Evolutionary conservation across 495 filamentous ascomycete genomes (phyloP).

Genomic region (Lasiosphaeria miniovina): DNA sequence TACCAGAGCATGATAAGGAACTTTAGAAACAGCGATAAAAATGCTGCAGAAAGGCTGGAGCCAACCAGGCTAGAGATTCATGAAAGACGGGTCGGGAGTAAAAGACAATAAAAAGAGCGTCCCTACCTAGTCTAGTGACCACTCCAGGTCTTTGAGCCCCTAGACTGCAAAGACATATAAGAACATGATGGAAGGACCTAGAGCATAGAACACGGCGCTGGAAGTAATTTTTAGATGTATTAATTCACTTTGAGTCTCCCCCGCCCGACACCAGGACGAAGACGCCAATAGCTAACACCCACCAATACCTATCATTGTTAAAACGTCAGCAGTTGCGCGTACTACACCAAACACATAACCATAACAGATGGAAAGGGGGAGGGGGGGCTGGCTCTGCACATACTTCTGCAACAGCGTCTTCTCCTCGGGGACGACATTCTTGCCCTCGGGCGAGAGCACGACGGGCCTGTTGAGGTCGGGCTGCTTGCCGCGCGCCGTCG

Average conservation of each 20-base stretch:
- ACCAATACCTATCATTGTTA: conserved; percentile 47
- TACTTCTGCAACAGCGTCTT: conserved; percentile 73
- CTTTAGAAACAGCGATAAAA: too few species aligned
- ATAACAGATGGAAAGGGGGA: conserved; percentile 35
- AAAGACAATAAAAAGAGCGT: too few species aligned
- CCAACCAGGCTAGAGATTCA: too few species aligned
- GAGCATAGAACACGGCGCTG: background rate
- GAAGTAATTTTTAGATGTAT: background rate
- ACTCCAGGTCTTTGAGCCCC: too few species aligned
- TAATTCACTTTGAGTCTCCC: conserved; percentile 39
- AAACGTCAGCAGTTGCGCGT: conserved; percentile 15
- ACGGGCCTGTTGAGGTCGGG: conserved; percentile 64
- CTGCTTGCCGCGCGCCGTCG: conserved; percentile 46
- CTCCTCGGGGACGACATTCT: conserved; percentile 53
- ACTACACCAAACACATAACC: conserved; percentile 1
- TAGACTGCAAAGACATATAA: background rate
- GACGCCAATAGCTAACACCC: conserved; percentile 44
- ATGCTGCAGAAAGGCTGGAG: too few species aligned
- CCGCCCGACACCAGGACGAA: conserved; percentile 36
- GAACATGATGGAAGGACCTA: background rate
- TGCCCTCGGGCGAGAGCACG: conserved; percentile 60
- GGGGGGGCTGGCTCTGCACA: conserved; percentile 20
- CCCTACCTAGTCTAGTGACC: too few species aligned
- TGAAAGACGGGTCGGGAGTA: too few species aligned
- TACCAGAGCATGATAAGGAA: too few species aligned